These are phyloP conservation scores for Xylaria grammica DNA, from an alignment of 495 filamentous ascomycete genomes.

Conservation along the genomic window DNA sequence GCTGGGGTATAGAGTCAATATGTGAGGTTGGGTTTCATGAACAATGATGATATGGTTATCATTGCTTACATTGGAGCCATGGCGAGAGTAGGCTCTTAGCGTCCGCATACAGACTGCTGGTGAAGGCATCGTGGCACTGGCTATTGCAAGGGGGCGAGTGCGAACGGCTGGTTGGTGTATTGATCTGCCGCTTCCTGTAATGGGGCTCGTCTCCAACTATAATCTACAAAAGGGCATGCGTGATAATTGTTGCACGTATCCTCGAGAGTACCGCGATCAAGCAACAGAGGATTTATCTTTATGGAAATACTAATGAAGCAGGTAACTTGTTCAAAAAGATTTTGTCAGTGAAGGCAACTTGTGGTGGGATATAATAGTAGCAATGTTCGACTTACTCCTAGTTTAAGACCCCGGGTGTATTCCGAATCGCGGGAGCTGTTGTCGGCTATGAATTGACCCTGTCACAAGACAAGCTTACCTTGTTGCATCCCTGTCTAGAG, in stretches of 20 bases:
- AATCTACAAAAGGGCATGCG: neutral
- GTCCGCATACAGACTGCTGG: slow-evolving; percentile 54
- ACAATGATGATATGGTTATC: neutral
- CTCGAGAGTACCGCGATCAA: neutral
- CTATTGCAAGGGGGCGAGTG: neutral
- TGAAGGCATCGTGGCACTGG: slow-evolving; percentile 48
- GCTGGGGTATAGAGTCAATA: slow-evolving; percentile 33
- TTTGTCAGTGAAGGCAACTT: neutral
- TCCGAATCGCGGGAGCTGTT: slow-evolving; percentile 26
- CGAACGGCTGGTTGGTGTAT: neutral
- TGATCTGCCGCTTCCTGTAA: neutral
- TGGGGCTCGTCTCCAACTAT: slow-evolving; percentile 6
- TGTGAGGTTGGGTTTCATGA: neutral
- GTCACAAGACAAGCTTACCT: neutral
- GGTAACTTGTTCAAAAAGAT: neutral
- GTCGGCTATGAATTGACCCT: slow-evolving; percentile 35
- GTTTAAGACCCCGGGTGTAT: neutral
- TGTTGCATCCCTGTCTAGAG: neutral
- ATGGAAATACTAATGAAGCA: neutral
- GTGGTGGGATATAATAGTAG: neutral
- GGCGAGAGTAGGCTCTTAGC: slow-evolving; percentile 56
- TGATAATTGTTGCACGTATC: slow-evolving; percentile 4
- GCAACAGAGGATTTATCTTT: neutral
- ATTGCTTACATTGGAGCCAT: slow-evolving; percentile 54
- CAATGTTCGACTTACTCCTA: slow-evolving; percentile 2